Evolutionary conservation across 805 yeast genomes (phyloP).

Genomic region (Ogataea nakhonphanomensis): DNA sequence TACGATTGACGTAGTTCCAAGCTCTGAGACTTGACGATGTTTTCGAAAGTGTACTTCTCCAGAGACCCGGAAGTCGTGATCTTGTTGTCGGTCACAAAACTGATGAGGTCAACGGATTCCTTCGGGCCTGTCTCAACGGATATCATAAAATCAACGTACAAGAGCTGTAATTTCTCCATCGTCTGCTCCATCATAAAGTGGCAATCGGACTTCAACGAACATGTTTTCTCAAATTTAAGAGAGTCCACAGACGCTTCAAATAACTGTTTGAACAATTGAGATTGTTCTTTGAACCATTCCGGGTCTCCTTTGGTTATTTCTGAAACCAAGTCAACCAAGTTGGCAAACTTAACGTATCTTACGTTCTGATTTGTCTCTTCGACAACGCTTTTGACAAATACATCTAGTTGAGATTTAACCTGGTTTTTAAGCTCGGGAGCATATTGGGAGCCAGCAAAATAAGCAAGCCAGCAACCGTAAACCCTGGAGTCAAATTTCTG

Average conservation of each 20-base stretch:
- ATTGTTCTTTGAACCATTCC: constrained; percentile 59
- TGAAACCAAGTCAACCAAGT: constrained; percentile 61
- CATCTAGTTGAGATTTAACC: constrained; percentile 50
- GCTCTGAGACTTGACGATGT: constrained; percentile 52
- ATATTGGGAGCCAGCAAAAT: constrained; percentile 53
- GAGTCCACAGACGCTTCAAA: constrained; percentile 44
- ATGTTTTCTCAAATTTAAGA: constrained; percentile 36
- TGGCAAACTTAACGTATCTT: constrained; percentile 65
- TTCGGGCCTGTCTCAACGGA: constrained; percentile 23
- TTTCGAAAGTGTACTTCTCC: constrained; percentile 54
- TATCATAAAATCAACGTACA: constrained; percentile 36
- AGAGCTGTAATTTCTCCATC: constrained; percentile 52
- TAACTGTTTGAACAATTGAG: constrained; percentile 41
- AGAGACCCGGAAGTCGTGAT: constrained; percentile 45
- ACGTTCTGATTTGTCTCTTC: constrained; percentile 50
- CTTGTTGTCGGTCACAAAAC: constrained; percentile 42
- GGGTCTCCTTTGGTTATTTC: constrained; percentile 42
- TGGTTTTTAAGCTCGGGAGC: constrained; percentile 55
- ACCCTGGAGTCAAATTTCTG: constrained; percentile 61
- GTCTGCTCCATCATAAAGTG: constrained; percentile 75
- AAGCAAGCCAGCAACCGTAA: constrained; percentile 64
- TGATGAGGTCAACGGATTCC: constrained; percentile 39
- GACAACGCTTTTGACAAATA: constrained; percentile 43
- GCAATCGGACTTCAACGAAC: constrained; percentile 51
- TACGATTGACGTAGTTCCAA: constrained; percentile 44